Evolutionary conservation across 345 rosid species (phyloP).

Genomic region (Salix dunnii): DNA sequence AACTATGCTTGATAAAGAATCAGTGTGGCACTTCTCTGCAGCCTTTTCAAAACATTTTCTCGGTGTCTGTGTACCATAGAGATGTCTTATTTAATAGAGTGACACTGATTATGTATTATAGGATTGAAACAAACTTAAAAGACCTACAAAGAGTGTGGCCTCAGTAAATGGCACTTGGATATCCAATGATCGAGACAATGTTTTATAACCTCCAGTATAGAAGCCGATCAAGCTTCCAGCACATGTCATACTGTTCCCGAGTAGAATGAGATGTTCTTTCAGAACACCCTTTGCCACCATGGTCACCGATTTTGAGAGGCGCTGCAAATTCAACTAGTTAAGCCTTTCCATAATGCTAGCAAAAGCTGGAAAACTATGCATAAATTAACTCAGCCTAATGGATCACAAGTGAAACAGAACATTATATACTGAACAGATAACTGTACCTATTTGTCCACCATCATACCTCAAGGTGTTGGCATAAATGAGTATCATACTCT

Average conservation of each 20-base stretch:
- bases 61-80: conserved; percentile 53
- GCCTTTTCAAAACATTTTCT: conserved; percentile 88
- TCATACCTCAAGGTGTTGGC: too few relatives aligned
- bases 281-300: conserved; percentile 83
- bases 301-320: conserved; percentile 75
- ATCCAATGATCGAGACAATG: conserved; percentile 63
- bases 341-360: neutral
- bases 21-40: conserved; percentile 75
- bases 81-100: neutral
- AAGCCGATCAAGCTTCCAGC: conserved; percentile 85
- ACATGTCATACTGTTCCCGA: conserved; percentile 87
- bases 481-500: too few relatives aligned
- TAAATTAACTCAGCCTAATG: neutral
- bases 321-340: conserved; percentile 45
- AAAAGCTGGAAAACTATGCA: neutral
- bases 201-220: conserved; percentile 78
- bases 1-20: conserved; percentile 72
- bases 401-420: neutral
- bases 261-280: conserved; percentile 81
- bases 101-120: neutral
- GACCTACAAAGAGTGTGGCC: conserved; percentile 82
- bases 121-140: neutral
- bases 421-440: too few relatives aligned
- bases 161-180: conserved; percentile 92
- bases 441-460: too few relatives aligned